Conservation (phyloP, 202 grass and related monocot species). For the Brachypodium distachyon region DNA sequence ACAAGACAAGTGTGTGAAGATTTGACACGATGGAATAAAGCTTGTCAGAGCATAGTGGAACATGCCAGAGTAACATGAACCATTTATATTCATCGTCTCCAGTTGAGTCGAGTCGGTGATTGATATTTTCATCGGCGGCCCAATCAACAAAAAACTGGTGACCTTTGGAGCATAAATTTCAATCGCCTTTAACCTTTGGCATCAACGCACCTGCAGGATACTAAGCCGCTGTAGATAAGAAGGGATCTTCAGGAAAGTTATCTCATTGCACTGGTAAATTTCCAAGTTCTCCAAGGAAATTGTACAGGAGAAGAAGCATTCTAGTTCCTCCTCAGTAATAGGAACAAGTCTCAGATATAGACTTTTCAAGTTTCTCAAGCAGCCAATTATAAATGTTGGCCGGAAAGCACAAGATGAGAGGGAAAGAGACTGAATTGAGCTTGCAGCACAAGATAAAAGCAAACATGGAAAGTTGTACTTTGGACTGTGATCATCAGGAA, state of each 20-base stretch:
- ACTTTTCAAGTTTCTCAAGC: not conserved
- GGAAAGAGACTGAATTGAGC: too few species aligned
- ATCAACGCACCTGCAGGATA: not conserved
- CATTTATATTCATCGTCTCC: not conserved
- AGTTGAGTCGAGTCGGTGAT: not conserved
- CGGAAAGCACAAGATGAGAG: not conserved
- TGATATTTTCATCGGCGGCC: not conserved
- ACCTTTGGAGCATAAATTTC: constrained; percentile 1
- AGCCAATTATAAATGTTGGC: not conserved
- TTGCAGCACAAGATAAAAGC: not conserved
- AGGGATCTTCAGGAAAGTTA: not conserved
- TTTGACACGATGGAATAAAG: not conserved
- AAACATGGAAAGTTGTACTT: not conserved
- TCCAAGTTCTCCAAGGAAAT: not conserved
- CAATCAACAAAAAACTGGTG: not conserved
- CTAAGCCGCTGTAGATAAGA: not conserved
- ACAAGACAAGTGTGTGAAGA: too few species aligned
- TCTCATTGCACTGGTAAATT: not conserved
- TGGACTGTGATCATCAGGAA: not conserved
- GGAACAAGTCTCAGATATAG: not conserved
- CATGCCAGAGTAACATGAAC: not conserved
- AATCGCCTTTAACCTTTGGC: not conserved
- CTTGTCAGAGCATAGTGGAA: not conserved
- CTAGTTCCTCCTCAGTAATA: not conserved
- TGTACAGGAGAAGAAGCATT: not conserved